phyloP scores from a whole-genome alignment of 2,329 filamentous ascomycete species.

The Parastagonospora nodorum region DNA sequence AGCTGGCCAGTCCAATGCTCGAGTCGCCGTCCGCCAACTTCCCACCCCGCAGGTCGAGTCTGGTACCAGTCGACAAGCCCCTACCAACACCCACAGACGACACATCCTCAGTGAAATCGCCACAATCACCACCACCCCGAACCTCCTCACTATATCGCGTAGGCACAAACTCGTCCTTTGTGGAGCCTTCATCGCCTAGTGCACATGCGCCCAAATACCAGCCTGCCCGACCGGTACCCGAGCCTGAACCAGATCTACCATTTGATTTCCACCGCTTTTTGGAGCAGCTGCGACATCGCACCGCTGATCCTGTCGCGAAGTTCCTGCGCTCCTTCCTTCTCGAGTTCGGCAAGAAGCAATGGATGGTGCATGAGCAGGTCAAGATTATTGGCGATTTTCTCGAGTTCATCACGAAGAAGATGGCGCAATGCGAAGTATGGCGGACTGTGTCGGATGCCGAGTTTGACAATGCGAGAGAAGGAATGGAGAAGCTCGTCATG shows the following conservation, averaged over 20 bases:
- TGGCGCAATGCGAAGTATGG: slow-evolving; percentile 97
- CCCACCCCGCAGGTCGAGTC: slow-evolving; percentile 82
- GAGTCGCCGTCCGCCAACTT: slow-evolving; percentile 66
- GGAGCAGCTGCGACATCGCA: slow-evolving; percentile 92
- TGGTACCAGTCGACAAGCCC: slow-evolving; percentile 68
- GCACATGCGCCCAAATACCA: slow-evolving; percentile 57
- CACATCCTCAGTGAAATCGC: slow-evolving; percentile 22
- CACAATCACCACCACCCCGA: slow-evolving; percentile 41
- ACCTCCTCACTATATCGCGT: slow-evolving; percentile 42
- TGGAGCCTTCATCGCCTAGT: slow-evolving; percentile 39
- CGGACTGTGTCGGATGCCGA: slow-evolving; percentile 92
- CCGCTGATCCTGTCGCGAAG: slow-evolving; percentile 95
- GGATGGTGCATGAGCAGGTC: slow-evolving; percentile 99
- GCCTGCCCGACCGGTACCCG: slow-evolving; percentile 61
- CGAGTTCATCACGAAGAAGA: slow-evolving; percentile 96
- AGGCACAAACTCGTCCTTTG: slow-evolving; percentile 51
- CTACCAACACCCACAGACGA: slow-evolving; percentile 35
- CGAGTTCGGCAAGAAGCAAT: slow-evolving; percentile 96
- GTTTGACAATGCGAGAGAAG: slow-evolving; percentile 96
- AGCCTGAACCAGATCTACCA: slow-evolving; percentile 76
- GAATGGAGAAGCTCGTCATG: slow-evolving; percentile 99
- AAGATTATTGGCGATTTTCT: slow-evolving; percentile 98
- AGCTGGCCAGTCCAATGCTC: slow-evolving; percentile 79
- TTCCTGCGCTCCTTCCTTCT: slow-evolving; percentile 92
- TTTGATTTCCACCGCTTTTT: slow-evolving; percentile 98